These are phyloP conservation scores for Nannizziopsis barbatae DNA, from an alignment of 2,329 filamentous ascomycete genomes.

Conservation along the genomic window DNA sequence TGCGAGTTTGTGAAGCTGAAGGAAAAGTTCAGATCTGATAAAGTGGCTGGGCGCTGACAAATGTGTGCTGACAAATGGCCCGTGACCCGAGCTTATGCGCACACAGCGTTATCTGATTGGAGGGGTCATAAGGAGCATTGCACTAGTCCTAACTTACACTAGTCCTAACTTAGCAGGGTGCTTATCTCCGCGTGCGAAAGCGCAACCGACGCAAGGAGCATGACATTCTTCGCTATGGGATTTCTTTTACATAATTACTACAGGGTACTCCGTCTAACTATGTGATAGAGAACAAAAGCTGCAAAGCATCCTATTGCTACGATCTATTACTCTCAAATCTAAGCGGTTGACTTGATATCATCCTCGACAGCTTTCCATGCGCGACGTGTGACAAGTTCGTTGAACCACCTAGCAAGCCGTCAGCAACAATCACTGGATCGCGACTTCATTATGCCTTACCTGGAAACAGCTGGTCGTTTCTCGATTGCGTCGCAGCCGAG, in stretches of 20 bases:
- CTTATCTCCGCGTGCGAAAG: too few species aligned
- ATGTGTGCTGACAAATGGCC: conserved; percentile 11
- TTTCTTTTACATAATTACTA: too few species aligned
- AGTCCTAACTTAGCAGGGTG: too few species aligned
- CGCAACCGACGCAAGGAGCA: too few species aligned
- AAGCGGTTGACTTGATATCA: conserved; percentile 6
- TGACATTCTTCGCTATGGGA: too few species aligned
- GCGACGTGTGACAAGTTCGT: conserved; percentile 5
- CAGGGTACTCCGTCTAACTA: too few species aligned
- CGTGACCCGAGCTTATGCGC: not conserved
- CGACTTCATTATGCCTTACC: conserved; percentile 2
- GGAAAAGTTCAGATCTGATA: conserved; percentile 9
- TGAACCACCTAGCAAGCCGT: conserved; percentile 10
- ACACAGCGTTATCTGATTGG: not conserved
- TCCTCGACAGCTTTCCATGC: conserved; percentile 9
- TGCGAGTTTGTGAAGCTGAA: not conserved
- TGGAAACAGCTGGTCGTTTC: conserved; percentile 10
- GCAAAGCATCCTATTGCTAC: not conserved
- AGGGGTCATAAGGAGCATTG: too few species aligned
- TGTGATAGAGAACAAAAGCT: too few species aligned
- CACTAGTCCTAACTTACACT: too few species aligned
- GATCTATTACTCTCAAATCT: not conserved
- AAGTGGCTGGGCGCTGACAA: not conserved
- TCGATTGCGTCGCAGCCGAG: conserved; percentile 6
- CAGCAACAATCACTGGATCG: not conserved